Base-by-base conservation (phyloP, 2,329 filamentous ascomycete species). In the Cladorrhinum sp. region DNA sequence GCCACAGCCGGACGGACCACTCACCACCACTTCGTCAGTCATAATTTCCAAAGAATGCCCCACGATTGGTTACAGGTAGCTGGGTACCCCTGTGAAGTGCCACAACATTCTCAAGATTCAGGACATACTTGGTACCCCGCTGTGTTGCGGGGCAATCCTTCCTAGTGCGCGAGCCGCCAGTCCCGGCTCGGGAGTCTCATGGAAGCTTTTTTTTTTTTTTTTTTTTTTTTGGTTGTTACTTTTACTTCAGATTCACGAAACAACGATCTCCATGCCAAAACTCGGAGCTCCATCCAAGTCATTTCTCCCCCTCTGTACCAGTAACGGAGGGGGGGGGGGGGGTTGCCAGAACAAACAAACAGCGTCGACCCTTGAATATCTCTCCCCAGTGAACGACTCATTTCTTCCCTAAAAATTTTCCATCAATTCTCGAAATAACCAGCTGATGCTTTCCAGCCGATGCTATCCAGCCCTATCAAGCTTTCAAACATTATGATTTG, bases 41-140 rank as follows among this genome's bases (percentile, higher is more conserved):
- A 53, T 65, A 60, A 74, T 74, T 74, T 70, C 67, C 64, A 74
- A 73, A 70, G 64, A 23, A 36, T 33, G 39, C 42, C 46, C 51
- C 42, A 28, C 62, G 64, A 74, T 74, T 74, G 71, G 73, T 60
- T 53, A 39, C 3, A 3, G 33, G 16, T 14, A 46, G 8, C 42
- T 46, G 42, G n/a, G 42, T 46, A 46, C 42, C 16, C 4, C 16
- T n/a, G 36, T 49, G 55, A 39, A 20, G 30, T 46, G 55, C 6
- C 36, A n/a, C n/a, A n/a, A n/a, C n/a, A n/a, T n/a, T n/a, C n/a
- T n/a, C n/a, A n/a, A n/a, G n/a, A n/a, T n/a, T n/a, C n/a, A n/a
- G n/a, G n/a, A n/a, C n/a, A n/a, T n/a, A n/a, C n/a, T n/a, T n/a
- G n/a, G n/a, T n/a, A n/a, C n/a, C n/a, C n/a, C n/a, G n/a, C n/a